These are phyloP conservation scores for Pholiota conissans DNA, from an alignment of 768 basidiomycete species.

Conservation along the genomic window DNA sequence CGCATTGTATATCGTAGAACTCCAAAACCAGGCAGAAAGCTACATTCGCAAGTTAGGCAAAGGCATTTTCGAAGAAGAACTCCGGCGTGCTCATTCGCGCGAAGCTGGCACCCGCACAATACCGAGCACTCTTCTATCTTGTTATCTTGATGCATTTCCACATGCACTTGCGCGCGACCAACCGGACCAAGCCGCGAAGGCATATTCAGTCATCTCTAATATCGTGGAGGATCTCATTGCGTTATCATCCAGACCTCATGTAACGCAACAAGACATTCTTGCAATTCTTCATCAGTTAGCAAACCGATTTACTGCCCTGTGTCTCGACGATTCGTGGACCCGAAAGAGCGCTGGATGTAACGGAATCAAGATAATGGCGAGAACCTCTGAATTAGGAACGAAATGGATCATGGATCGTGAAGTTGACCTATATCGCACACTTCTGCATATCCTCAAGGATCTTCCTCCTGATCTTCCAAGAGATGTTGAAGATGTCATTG, in stretches of 20 bases:
- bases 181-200: constrained; percentile 56
- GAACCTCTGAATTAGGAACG: constrained; percentile 66
- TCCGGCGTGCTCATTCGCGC: constrained; percentile 56
- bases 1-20: constrained; percentile 66
- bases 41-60: constrained; percentile 71
- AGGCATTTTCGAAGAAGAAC: constrained; percentile 74
- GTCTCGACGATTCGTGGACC: constrained; percentile 89
- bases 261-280: constrained; percentile 55
- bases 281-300: constrained; percentile 80
- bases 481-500: constrained; percentile 75
- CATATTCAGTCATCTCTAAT: constrained; percentile 56
- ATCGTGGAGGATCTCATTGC: constrained; percentile 69
- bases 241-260: constrained; percentile 47
- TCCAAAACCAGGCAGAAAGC: constrained; percentile 65
- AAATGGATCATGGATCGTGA: constrained; percentile 87
- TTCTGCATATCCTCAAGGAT: constrained; percentile 92
- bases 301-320: constrained; percentile 79
- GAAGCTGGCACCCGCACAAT: constrained; percentile 52
- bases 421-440: constrained; percentile 84
- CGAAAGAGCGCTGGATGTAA: constrained; percentile 87
- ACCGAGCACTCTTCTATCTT: constrained; percentile 59
- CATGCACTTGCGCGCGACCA: constrained; percentile 72
- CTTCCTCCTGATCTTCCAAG: constrained; percentile 87
- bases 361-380: constrained; percentile 81
- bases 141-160: constrained; percentile 81